These are phyloP conservation scores for Carallia pectinifolia DNA, from an alignment of 345 rosid genomes.

Conservation along the genomic window DNA sequence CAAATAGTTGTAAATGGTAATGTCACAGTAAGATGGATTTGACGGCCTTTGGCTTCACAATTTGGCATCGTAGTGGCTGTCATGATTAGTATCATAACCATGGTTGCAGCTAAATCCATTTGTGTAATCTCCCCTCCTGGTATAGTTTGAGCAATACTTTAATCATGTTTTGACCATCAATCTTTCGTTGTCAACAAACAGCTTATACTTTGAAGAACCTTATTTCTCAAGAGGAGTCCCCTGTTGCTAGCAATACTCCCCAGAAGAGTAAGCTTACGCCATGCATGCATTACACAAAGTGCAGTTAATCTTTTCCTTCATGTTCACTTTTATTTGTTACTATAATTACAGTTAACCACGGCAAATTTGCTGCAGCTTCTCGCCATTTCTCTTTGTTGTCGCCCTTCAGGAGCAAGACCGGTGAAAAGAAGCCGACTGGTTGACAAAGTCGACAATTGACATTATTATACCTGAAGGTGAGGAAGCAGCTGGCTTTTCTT, in stretches of 20 bases:
- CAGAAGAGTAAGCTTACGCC: slow-evolving; percentile 58
- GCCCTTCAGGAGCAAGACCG: slow-evolving; percentile 76
- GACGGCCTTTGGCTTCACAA: too few relatives aligned
- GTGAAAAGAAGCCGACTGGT: slow-evolving; percentile 50
- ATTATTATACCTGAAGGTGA: slow-evolving; percentile 8
- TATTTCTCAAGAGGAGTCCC: slow-evolving; percentile 82
- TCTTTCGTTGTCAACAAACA: slow-evolving; percentile 32
- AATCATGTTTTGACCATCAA: slow-evolving; percentile 11
- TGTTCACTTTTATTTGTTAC: background rate
- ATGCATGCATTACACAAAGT: background rate
- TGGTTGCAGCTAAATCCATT: too few relatives aligned
- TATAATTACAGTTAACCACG: background rate
- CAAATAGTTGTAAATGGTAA: too few relatives aligned
- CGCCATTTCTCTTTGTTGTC: slow-evolving; percentile 73
- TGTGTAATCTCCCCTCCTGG: too few relatives aligned
- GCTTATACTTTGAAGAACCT: slow-evolving; percentile 84
- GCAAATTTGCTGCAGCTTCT: slow-evolving; percentile 49
- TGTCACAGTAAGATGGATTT: too few relatives aligned
- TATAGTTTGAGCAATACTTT: too few relatives aligned
- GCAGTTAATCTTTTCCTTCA: background rate
- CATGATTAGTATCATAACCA: too few relatives aligned
- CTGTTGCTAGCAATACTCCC: slow-evolving; percentile 46
- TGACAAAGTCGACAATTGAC: slow-evolving; percentile 17
- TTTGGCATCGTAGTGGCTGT: too few relatives aligned
- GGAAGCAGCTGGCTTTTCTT: slow-evolving; percentile 15